These are phyloP conservation scores for Microglena sp. DNA, from an alignment of 139 green algal genomes.

Conservation along the genomic window DNA sequence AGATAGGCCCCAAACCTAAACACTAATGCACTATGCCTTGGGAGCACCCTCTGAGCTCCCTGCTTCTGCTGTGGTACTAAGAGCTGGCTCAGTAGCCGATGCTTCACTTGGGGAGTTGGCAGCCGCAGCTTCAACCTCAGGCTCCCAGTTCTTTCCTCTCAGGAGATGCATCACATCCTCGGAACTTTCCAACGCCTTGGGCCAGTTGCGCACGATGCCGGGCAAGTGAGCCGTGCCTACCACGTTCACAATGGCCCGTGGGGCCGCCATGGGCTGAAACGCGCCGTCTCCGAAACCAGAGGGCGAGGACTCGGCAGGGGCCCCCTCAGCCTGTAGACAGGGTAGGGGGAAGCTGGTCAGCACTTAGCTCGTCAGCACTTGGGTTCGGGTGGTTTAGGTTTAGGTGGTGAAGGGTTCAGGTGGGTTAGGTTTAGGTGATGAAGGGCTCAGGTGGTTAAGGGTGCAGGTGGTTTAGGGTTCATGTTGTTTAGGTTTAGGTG, in stretches of 20 bases:
- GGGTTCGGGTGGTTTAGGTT: background rate
- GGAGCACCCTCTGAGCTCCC: too few relatives aligned
- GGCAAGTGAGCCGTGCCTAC: conserved; percentile 77
- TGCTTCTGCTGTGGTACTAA: too few relatives aligned
- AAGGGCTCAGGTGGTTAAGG: background rate
- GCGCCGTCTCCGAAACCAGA: conserved; percentile 48
- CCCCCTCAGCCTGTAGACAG: conserved; percentile 15
- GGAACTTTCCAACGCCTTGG: too few relatives aligned
- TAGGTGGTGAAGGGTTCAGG: background rate
- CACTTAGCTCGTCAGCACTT: too few relatives aligned
- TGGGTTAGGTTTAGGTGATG: background rate
- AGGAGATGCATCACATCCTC: too few relatives aligned
- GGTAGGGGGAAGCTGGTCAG: too few relatives aligned
- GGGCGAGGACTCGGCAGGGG: conserved; percentile 23
- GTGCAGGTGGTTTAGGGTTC: background rate
- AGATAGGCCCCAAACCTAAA: too few relatives aligned
- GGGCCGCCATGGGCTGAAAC: conserved; percentile 20
- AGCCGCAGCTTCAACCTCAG: too few relatives aligned
- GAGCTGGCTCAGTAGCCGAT: too few relatives aligned
- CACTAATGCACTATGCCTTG: too few relatives aligned
- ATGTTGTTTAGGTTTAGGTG: background rate
- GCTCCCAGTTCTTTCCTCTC: too few relatives aligned
- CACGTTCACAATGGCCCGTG: conserved; percentile 56
- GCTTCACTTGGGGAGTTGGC: too few relatives aligned
- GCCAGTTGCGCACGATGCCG: conserved; percentile 61